phyloP scores from a whole-genome alignment of 169 alveolate genomes.

The Cryptosporidium baileyi region DNA sequence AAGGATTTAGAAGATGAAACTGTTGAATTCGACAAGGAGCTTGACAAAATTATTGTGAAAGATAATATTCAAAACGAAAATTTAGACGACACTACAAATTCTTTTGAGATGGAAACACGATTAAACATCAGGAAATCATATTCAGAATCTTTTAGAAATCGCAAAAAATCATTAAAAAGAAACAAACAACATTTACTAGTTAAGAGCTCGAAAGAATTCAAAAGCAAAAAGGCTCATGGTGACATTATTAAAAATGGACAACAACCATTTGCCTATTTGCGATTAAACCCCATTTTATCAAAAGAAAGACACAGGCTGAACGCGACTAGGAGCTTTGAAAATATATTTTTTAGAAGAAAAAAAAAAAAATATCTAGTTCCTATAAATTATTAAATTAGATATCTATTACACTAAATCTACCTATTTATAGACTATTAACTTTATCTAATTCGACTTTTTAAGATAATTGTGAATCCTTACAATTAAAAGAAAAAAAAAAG shows the following conservation, averaged over 20 bases:
- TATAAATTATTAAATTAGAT: too few relatives aligned
- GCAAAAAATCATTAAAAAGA: not conserved
- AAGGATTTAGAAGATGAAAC: not conserved
- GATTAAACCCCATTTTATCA: conserved; percentile 47
- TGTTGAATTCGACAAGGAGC: conserved; percentile 5
- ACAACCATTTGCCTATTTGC: conserved; percentile 59
- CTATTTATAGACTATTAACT: too few relatives aligned
- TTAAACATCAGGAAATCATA: not conserved
- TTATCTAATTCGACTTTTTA: too few relatives aligned
- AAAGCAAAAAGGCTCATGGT: conserved; percentile 18
- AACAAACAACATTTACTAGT: conserved; percentile 26
- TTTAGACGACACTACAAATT: too few relatives aligned
- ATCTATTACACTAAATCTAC: too few relatives aligned
- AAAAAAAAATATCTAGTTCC: too few relatives aligned
- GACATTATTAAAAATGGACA: conserved; percentile 22
- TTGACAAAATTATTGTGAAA: conserved; percentile 1
- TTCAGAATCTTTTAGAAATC: not conserved
- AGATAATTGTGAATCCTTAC: too few relatives aligned
- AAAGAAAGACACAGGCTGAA: conserved; percentile 33
- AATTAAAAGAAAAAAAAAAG: too few relatives aligned
- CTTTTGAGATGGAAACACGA: too few relatives aligned
- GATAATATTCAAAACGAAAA: not conserved
- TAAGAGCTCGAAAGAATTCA: conserved; percentile 30
- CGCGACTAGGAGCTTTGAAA: conserved; percentile 29
- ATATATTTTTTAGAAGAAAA: not conserved